Percentiles rank a stretch among this genome's conserved stretches.
These are phyloP conservation scores for Podaxis sp. DNA, from an alignment of 768 basidiomycete genomes.

Conservation along the genomic window DNA sequence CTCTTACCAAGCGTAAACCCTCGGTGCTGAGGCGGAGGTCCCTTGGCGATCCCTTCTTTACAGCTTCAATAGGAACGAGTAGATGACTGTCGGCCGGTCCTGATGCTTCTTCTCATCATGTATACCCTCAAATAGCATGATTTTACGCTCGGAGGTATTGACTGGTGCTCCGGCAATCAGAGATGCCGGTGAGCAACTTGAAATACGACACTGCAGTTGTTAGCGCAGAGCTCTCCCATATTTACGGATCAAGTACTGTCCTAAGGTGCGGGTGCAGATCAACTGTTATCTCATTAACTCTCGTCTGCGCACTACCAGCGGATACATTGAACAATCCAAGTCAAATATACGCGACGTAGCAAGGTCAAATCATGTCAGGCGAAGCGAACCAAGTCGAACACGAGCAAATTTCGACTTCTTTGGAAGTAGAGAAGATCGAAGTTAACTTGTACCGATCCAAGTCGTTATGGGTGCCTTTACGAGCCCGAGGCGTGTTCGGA, in stretches of 20 bases:
- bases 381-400: slow-evolving; percentile 52
- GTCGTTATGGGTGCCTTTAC: slow-evolving; percentile 57
- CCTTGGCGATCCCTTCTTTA: neutral
- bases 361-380: slow-evolving; percentile 16
- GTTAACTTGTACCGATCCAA: slow-evolving; percentile 76
- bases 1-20: neutral
- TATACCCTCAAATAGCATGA: neutral
- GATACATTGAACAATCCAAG: neutral
- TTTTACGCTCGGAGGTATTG: neutral
- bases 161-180: slow-evolving; percentile 4
- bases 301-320: neutral
- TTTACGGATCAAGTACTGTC: slow-evolving; percentile 2
- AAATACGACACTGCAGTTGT: neutral
- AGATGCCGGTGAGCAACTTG: neutral
- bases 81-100: neutral
- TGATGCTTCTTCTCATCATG: neutral
- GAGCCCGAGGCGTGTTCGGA: slow-evolving; percentile 75
- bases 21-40: neutral
- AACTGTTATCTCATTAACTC: neutral
- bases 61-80: neutral
- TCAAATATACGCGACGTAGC: neutral
- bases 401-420: slow-evolving; percentile 63
- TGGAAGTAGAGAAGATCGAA: slow-evolving; percentile 79
- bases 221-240: neutral
- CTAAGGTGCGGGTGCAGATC: neutral